Evolutionary conservation across 1,139 yeast genomes (phyloP).

Genomic region (Diutina ranongensis): DNA sequence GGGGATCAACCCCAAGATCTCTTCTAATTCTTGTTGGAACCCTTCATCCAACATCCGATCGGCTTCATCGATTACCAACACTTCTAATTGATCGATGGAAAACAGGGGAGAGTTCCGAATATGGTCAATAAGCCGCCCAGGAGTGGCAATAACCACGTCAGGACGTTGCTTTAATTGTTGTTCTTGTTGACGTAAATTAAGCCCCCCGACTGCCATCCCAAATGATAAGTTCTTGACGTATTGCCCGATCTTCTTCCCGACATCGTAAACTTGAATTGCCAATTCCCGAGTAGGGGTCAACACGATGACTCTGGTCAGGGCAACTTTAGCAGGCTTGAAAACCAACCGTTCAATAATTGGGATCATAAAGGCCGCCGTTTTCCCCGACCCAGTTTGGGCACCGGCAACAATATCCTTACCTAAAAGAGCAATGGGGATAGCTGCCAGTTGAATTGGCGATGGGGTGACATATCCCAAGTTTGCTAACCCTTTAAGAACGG

Average conservation of each 20-base stretch:
- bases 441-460: slow-evolving; percentile 87
- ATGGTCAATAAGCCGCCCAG: slow-evolving; percentile 95
- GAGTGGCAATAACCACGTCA: slow-evolving; percentile 93
- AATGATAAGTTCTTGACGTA: slow-evolving; percentile 66
- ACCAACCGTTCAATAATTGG: slow-evolving; percentile 89
- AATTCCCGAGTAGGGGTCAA: slow-evolving; percentile 95
- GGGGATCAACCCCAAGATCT: slow-evolving; percentile 78
- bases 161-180: slow-evolving; percentile 87
- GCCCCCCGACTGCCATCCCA: slow-evolving; percentile 96
- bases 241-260: slow-evolving; percentile 74
- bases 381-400: slow-evolving; percentile 99
- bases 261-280: slow-evolving; percentile 93
- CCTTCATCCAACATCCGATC: slow-evolving; percentile 99
- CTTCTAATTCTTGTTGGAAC: slow-evolving; percentile 88
- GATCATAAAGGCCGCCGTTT: slow-evolving; percentile 95
- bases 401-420: slow-evolving; percentile 98
- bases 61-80: slow-evolving; percentile 91
- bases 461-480: slow-evolving; percentile 76
- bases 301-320: slow-evolving; percentile 83
- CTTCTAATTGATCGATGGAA: slow-evolving; percentile 82
- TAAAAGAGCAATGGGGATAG: slow-evolving; percentile 82
- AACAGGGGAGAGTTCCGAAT: slow-evolving; percentile 90
- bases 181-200: slow-evolving; percentile 89
- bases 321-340: slow-evolving; percentile 74
- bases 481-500: slow-evolving; percentile 72